Evolutionary conservation across 2,329 filamentous ascomycete species (phyloP).

Genomic region (Fusarium sacchari): DNA sequence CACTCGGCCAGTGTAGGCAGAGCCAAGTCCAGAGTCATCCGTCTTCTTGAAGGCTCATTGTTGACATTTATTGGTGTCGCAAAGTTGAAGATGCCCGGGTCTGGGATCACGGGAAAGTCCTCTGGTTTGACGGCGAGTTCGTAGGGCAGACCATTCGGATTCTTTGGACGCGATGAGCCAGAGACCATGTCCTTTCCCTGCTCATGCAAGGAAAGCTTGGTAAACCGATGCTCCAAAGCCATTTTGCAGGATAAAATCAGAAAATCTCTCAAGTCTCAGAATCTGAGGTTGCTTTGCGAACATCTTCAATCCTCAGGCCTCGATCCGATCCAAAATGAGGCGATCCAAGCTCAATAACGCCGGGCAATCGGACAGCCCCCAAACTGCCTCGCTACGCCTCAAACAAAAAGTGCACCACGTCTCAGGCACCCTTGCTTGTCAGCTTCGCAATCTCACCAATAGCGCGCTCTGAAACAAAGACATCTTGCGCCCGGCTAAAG

Average conservation of each 20-base stretch:
- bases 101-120: constrained; percentile 5
- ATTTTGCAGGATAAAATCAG: not conserved
- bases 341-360: no score
- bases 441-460: constrained; percentile 11
- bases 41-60: fast-evolving
- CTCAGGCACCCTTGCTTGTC: not conserved
- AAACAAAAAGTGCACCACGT: not conserved
- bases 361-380: not conserved
- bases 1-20: constrained; percentile 11
- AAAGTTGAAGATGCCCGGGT: constrained; percentile 2
- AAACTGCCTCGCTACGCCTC: not conserved
- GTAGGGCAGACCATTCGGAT: constrained; percentile 4
- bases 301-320: not conserved
- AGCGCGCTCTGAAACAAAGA: not conserved
- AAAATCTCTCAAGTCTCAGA: not conserved
- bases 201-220: constrained; percentile 12
- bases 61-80: not conserved
- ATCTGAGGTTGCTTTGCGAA: not conserved
- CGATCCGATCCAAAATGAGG: not conserved
- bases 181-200: constrained; percentile 9
- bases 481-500: constrained; percentile 9
- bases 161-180: not conserved
- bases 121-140: not conserved
- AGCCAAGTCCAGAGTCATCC: not conserved
- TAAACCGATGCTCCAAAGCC: constrained; percentile 8